Evolutionary conservation across 768 basidiomycete species (phyloP).

Genomic region (Dictyophora rubrovolvata): DNA sequence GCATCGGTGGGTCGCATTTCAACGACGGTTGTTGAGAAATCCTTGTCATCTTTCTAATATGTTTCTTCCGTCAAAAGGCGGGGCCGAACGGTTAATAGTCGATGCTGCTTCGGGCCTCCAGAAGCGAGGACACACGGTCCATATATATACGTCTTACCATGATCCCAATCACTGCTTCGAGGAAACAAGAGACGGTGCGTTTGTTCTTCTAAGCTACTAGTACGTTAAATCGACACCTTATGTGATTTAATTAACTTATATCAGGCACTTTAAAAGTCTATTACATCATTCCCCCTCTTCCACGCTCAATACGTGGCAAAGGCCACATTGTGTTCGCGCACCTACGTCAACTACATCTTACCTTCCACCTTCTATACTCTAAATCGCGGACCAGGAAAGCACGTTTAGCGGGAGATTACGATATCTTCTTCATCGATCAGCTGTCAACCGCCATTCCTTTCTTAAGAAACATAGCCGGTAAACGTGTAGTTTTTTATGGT

Average conservation of each 20-base stretch:
- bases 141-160: slow-evolving; percentile 90
- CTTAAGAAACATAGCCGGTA: slow-evolving; percentile 52
- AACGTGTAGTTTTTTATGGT: slow-evolving; percentile 92
- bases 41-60: not conserved
- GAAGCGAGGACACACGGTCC: slow-evolving; percentile 70
- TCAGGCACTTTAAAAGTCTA: slow-evolving; percentile 74
- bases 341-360: slow-evolving; percentile 77
- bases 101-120: slow-evolving; percentile 91
- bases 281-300: slow-evolving; percentile 64
- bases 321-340: slow-evolving; percentile 89
- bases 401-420: slow-evolving; percentile 41
- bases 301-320: slow-evolving; percentile 66
- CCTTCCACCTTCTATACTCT: slow-evolving; percentile 44
- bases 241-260: not conserved
- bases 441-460: slow-evolving; percentile 87
- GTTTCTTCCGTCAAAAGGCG: slow-evolving; percentile 34
- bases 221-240: not conserved
- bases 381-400: slow-evolving; percentile 10
- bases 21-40: too few species aligned
- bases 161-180: slow-evolving; percentile 83
- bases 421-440: slow-evolving; percentile 92
- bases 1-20: slow-evolving; percentile 54
- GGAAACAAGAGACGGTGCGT: slow-evolving; percentile 81
- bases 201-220: not conserved
- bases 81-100: slow-evolving; percentile 90